Percentiles rank a stretch among this genome's conserved stretches.
phyloP scores from a whole-genome alignment of 352 stramenopile genomes.

The Ochromonadaceae sp. region DNA sequence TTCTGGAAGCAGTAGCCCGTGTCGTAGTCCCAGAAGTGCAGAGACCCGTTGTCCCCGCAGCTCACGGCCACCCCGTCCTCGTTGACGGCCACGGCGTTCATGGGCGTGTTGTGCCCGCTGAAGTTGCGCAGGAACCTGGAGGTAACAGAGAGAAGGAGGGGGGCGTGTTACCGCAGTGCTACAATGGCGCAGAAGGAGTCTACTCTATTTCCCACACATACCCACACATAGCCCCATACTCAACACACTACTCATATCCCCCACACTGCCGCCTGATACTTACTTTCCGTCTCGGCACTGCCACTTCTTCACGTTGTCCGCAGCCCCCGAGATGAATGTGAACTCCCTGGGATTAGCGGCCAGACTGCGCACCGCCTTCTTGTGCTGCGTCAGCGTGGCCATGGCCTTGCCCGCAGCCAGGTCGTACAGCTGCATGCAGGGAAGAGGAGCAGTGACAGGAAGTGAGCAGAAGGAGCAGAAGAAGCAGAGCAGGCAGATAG shows the following conservation, averaged over 20 bases:
- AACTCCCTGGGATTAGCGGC: conserved; percentile 53
- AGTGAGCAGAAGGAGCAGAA: conserved; percentile 57
- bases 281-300: conserved; percentile 70
- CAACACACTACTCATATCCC: too few species aligned
- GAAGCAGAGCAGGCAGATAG: too few species aligned
- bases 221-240: too few species aligned
- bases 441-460: conserved; percentile 81
- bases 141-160: not conserved
- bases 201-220: not conserved
- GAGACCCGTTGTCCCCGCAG: conserved; percentile 85
- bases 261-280: not conserved
- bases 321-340: conserved; percentile 87
- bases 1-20: conserved; percentile 94
- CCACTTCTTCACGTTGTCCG: conserved; percentile 98
- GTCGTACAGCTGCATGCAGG: conserved; percentile 97
- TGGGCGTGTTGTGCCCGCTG: conserved; percentile 86
- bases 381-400: conserved; percentile 98
- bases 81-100: conserved; percentile 96
- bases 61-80: conserved; percentile 90
- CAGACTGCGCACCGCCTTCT: conserved; percentile 86
- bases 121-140: conserved; percentile 86
- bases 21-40: conserved; percentile 97
- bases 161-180: conserved; percentile 17
- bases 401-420: conserved; percentile 91
- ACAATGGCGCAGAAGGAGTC: not conserved